Evolutionary conservation across 768 basidiomycete genomes (phyloP).

Genomic region (Mycena belliarum): DNA sequence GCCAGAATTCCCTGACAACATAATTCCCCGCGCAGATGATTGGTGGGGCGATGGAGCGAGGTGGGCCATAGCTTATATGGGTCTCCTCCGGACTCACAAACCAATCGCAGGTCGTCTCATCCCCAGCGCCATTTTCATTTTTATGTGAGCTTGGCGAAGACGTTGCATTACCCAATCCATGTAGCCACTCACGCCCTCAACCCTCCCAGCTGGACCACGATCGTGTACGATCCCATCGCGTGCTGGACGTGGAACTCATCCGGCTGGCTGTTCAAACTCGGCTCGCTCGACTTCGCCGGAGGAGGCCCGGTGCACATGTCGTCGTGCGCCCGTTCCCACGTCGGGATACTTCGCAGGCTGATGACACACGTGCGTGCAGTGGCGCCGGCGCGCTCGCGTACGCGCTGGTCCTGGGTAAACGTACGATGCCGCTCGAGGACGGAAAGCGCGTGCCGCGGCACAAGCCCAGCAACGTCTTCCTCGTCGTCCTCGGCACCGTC

Average conservation of each 20-base stretch:
- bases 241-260: constrained; percentile 79
- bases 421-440: neutral
- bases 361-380: neutral
- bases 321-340: neutral
- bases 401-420: constrained; percentile 5
- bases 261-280: constrained; percentile 25
- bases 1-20: too few relatives aligned
- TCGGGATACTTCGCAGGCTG: neutral
- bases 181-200: neutral
- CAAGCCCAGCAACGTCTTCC: constrained; percentile 8
- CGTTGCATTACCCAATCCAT: neutral
- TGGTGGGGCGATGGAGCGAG: constrained; percentile 9
- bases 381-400: constrained; percentile 7
- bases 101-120: constrained; percentile 45
- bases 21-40: neutral
- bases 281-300: constrained; percentile 5
- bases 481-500: constrained; percentile 5
- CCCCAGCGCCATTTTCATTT: constrained; percentile 70
- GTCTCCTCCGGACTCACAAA: neutral
- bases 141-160: constrained; percentile 33
- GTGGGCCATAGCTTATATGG: neutral
- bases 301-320: constrained; percentile 8
- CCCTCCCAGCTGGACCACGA: constrained; percentile 48
- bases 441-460: constrained; percentile 8
- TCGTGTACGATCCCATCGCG: constrained; percentile 74